Percentiles rank a stretch among this genome's conserved stretches.
phyloP scores from a whole-genome alignment of 257 asterid species.

The Solanum chmielewskii region DNA sequence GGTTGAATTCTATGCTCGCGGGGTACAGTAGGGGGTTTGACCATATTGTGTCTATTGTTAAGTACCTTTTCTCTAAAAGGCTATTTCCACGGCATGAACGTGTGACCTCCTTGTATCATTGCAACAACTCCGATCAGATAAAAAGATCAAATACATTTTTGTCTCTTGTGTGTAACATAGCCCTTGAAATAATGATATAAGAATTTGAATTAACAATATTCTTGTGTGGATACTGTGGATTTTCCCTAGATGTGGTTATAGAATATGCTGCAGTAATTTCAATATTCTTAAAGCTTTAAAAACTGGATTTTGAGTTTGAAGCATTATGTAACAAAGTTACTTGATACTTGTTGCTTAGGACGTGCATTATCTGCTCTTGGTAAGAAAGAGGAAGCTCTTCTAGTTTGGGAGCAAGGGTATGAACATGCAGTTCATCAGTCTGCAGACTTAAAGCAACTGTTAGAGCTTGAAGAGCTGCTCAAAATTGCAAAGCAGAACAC shows the following conservation, averaged over 20 bases:
- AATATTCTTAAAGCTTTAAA: neutral
- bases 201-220: neutral
- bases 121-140: neutral
- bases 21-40: neutral
- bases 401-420: slow-evolving; percentile 84
- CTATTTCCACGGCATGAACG: neutral
- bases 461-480: slow-evolving; percentile 23
- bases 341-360: slow-evolving; percentile 35
- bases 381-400: slow-evolving; percentile 2
- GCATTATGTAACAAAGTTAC: slow-evolving; percentile 14
- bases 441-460: slow-evolving; percentile 64
- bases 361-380: slow-evolving; percentile 83
- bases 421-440: slow-evolving; percentile 65
- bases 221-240: neutral
- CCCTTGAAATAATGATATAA: neutral
- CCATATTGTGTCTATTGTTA: neutral
- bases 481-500: slow-evolving; percentile 7
- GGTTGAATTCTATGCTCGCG: neutral
- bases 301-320: neutral
- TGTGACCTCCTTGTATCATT: neutral
- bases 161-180: neutral
- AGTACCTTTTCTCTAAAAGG: neutral
- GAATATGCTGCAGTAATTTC: neutral
- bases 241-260: neutral
- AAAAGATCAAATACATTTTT: neutral